Percentiles rank a stretch among this genome's conserved stretches.
These are phyloP conservation scores for Besnoitia besnoiti DNA, from an alignment of 169 alveolate genomes.

Conservation along the genomic window DNA sequence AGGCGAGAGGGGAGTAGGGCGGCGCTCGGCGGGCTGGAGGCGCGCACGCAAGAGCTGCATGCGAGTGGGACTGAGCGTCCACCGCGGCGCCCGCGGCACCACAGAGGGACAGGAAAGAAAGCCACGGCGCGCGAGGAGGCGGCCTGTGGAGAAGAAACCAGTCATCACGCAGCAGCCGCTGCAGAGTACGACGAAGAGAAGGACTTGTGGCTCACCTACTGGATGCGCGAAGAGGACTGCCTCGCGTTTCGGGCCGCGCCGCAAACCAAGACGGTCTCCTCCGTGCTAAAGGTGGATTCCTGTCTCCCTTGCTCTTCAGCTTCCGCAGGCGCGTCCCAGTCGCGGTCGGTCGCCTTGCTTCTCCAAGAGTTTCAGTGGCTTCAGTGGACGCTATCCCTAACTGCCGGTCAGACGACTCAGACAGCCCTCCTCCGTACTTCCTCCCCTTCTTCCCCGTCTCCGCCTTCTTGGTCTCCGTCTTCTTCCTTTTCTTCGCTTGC, in stretches of 20 bases:
- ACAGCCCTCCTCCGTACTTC: neutral
- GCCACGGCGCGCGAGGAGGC: neutral
- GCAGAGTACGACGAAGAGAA: neutral
- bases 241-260: neutral
- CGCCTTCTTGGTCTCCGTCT: neutral
- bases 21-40: no score
- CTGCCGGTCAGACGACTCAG: neutral
- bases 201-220: neutral
- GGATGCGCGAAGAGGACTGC: neutral
- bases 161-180: neutral
- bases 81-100: no score
- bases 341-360: neutral
- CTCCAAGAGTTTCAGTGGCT: slow-evolving; percentile 36
- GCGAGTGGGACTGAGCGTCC: no score
- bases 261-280: neutral
- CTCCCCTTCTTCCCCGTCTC: neutral
- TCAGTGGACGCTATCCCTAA: neutral
- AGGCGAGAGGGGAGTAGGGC: no score
- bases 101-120: neutral
- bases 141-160: neutral
- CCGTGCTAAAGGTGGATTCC: neutral
- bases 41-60: no score
- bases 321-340: neutral
- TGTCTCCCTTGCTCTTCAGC: neutral
- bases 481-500: slow-evolving; percentile 6